A percentile compares a stretch with the other conserved stretches of the same genome.
These are phyloP conservation scores for Stachybotrys chlorohalonatus DNA, from an alignment of 2,329 filamentous ascomycete genomes.

Conservation along the genomic window DNA sequence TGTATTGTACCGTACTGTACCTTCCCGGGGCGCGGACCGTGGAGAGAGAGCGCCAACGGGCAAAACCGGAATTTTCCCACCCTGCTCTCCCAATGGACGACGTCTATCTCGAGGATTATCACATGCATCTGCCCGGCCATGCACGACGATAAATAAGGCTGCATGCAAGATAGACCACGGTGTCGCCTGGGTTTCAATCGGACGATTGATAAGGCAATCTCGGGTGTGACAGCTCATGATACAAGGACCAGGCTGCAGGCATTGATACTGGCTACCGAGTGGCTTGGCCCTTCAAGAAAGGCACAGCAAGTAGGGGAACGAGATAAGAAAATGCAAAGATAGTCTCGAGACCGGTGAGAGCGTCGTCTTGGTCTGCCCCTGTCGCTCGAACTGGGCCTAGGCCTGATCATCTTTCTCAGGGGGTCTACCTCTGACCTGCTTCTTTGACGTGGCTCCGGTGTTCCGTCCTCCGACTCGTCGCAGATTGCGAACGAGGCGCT, in stretches of 20 bases:
- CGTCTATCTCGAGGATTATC: not conserved
- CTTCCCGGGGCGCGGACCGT: not conserved
- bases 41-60: not conserved
- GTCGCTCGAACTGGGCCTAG: too few relatives aligned
- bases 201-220: not conserved
- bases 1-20: not conserved
- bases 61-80: not conserved
- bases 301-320: not conserved
- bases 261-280: not conserved
- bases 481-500: not conserved
- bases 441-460: not conserved
- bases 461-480: not conserved
- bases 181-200: too few relatives aligned
- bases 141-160: not conserved
- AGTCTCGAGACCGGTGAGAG: not conserved
- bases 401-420: too few relatives aligned
- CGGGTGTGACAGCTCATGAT: not conserved
- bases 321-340: not conserved
- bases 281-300: not conserved
- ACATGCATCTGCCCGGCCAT: not conserved
- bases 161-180: not conserved
- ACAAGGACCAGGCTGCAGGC: not conserved
- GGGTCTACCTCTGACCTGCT: too few relatives aligned
- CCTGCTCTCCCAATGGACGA: too few relatives aligned
- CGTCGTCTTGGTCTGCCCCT: not conserved